Evolutionary conservation across 768 basidiomycete species (phyloP).

Genomic region (Kwoniella bestiolae): DNA sequence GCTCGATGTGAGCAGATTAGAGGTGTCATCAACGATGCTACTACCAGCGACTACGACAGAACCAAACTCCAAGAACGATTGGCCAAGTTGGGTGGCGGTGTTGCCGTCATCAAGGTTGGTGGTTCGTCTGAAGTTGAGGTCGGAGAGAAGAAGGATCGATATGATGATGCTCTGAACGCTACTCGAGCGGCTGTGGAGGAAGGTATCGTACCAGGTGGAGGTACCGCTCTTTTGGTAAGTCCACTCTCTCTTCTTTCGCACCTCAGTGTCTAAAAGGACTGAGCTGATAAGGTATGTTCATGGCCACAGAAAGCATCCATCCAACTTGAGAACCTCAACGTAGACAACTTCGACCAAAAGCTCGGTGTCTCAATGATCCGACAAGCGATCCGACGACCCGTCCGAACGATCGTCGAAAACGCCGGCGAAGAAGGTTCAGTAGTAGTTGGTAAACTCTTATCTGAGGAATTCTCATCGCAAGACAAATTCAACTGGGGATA

Average conservation of each 20-base stretch:
- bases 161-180: constrained; percentile 96
- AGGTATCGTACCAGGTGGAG: constrained; percentile 96
- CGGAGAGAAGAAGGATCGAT: constrained; percentile 98
- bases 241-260: background rate
- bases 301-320: constrained; percentile 56
- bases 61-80: constrained; percentile 95
- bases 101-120: constrained; percentile 98
- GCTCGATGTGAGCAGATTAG: constrained; percentile 97
- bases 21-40: constrained; percentile 73
- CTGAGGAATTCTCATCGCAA: constrained; percentile 58
- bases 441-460: constrained; percentile 82
- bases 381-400: constrained; percentile 78
- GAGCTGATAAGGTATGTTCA: background rate
- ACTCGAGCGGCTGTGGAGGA: constrained; percentile 98
- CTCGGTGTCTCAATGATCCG: constrained; percentile 93
- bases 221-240: constrained; percentile 75
- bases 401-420: constrained; percentile 86
- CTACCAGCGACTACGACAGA: constrained; percentile 91
- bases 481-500: constrained; percentile 82
- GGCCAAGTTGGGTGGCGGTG: constrained; percentile 93
- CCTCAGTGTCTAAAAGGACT: constrained; percentile 12
- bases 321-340: constrained; percentile 68
- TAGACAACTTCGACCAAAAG: constrained; percentile 94
- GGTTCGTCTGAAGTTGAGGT: constrained; percentile 94
- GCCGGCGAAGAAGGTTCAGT: constrained; percentile 93